Percentiles rank a stretch among this genome's conserved stretches.
These are phyloP conservation scores for Liquidambar formosana DNA, from an alignment of 164 flowering plant species.

Conservation along the genomic window DNA sequence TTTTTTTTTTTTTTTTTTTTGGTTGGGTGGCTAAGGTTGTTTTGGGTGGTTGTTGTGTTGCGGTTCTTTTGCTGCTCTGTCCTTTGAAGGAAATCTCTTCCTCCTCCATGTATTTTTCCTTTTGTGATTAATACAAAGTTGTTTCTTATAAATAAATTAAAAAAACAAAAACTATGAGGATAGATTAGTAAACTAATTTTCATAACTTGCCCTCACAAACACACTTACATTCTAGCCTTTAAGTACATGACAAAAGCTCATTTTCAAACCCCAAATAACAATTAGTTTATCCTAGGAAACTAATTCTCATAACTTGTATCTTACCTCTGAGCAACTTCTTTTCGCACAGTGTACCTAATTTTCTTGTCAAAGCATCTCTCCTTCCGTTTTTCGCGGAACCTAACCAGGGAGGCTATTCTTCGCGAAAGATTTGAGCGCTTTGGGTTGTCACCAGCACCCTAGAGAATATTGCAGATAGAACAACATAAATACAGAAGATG, in stretches of 20 bases:
- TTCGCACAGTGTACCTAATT: conserved; percentile 63
- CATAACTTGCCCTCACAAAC: not conserved
- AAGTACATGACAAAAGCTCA: not conserved
- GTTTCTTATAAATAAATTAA: too few species aligned
- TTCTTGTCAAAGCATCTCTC: conserved; percentile 83
- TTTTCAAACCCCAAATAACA: not conserved
- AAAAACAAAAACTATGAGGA: too few species aligned
- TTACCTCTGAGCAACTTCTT: conserved; percentile 82
- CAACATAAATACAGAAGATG: conserved; percentile 4
- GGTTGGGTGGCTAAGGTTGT: too few species aligned
- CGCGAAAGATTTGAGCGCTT: conserved; percentile 50
- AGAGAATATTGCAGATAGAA: conserved; percentile 5
- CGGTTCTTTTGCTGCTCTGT: too few species aligned
- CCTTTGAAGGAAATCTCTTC: too few species aligned
- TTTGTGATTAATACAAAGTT: too few species aligned
- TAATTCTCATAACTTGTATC: not conserved
- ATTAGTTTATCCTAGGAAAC: too few species aligned
- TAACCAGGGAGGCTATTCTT: conserved; percentile 65
- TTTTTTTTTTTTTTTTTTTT: too few species aligned
- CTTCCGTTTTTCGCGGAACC: conserved; percentile 76
- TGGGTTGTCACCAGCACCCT: conserved; percentile 42
- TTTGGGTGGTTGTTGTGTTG: too few species aligned
- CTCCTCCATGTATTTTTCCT: too few species aligned
- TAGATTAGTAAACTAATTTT: too few species aligned
- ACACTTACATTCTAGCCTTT: not conserved